Evolutionary conservation across 1,284 basidiomycete genomes (phyloP), one percentile per base, ranked within the genome.

Genomic region (Sporisorium sorghi): DNA sequence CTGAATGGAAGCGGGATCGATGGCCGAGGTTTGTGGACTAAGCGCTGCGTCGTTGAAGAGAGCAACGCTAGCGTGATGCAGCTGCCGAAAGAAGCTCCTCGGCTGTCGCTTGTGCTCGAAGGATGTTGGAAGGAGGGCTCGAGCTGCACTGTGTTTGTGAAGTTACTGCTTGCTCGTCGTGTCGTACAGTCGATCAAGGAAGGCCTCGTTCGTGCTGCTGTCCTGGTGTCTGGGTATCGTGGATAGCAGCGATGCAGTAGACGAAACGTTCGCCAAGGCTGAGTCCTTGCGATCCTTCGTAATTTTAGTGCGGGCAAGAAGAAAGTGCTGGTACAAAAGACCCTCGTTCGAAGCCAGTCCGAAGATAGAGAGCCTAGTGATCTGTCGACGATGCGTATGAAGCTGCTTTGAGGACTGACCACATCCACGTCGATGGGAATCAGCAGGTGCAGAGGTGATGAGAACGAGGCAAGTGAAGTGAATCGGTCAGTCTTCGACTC

Each of bases 181-280:
- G 15, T 35, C 12, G 32, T 26, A 37, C 23, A 39, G 26, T 15
- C 15, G 5, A 30, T 14, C 32, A 23, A 21, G 5, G 30, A 2
- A 15, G 9, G 17, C 32, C 35, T 26, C 19, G 14, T 14, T 39
- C 19, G 15, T 15, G 24, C 50, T 52, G 24, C 44, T 46, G 26
- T 33, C 44, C 33, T 48, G 15, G 24, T 46, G n/a, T 56, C 12
- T 48, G 54, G 54, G 54, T 56, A 56, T 56, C 33, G 44, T 39
- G 33, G 35, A 56, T 39, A 33, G 44, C 54, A 39, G 32, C n/a
- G 21, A 15, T n/a, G n/a, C 15, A 37, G 35, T 37, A 15, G 8
- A 37, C 11, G 43, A 40, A n/a, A 4, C 11, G 17, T n/a, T 2
- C 2, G 9, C 17, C 11, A 17, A 43, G 28, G 51, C 51, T 15